Evolutionary conservation across 352 stramenopile genomes (phyloP).

Genomic region (Elongisporangium prolatum): DNA sequence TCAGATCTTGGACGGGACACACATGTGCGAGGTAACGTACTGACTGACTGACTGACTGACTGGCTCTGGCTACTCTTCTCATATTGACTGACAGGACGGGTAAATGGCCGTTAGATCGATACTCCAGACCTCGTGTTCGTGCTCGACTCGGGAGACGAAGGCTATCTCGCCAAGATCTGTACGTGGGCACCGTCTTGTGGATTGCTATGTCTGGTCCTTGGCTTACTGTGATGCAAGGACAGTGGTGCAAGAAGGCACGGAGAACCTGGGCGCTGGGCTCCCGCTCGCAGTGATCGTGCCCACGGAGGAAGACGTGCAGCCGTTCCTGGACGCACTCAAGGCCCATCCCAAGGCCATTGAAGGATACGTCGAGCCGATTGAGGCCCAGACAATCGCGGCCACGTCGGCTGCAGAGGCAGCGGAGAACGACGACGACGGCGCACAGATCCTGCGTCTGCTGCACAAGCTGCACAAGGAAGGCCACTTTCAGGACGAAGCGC

Average conservation of each 20-base stretch:
- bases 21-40: slow-evolving; percentile 72
- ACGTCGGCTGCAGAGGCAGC: slow-evolving; percentile 20
- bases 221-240: slow-evolving; percentile 1
- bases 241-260: slow-evolving; percentile 62
- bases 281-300: slow-evolving; percentile 76
- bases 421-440: slow-evolving; percentile 43
- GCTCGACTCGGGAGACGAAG: slow-evolving; percentile 75
- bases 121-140: slow-evolving; percentile 80
- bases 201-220: background rate
- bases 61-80: background rate
- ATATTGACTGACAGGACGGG: too few relatives aligned
- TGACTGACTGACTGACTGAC: too few relatives aligned
- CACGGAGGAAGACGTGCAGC: slow-evolving; percentile 48
- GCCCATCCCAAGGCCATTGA: slow-evolving; percentile 59
- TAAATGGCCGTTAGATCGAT: slow-evolving; percentile 75
- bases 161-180: slow-evolving; percentile 74
- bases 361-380: slow-evolving; percentile 28
- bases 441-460: slow-evolving; percentile 51
- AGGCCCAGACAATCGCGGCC: slow-evolving; percentile 7
- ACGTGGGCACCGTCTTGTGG: slow-evolving; percentile 12
- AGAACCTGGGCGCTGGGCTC: slow-evolving; percentile 57
- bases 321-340: slow-evolving; percentile 52
- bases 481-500: slow-evolving; percentile 52
- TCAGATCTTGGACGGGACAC: slow-evolving; percentile 52
- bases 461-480: slow-evolving; percentile 82